Percentiles rank a stretch among this genome's conserved stretches.
Conservation (phyloP, 495 filamentous ascomycete species). For the Neurospora tetrasperma region DNA sequence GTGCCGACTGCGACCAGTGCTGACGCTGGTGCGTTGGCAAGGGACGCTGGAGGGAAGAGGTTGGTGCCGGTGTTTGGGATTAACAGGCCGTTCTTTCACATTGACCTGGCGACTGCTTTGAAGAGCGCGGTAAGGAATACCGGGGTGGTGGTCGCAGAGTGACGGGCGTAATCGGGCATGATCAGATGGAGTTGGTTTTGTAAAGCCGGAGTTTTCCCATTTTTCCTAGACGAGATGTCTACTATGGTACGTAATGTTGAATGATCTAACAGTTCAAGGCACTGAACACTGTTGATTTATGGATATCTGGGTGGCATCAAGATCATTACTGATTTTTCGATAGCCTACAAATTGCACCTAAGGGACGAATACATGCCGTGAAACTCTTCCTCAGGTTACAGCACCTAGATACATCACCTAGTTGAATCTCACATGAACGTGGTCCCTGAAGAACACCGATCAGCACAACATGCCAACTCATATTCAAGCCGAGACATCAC, state of each 20-base stretch:
- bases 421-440: conserved; percentile 18
- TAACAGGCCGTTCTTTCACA: conserved; percentile 44
- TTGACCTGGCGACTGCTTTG: conserved; percentile 69
- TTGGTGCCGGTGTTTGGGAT: conserved; percentile 33
- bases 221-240: neutral
- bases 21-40: conserved; percentile 7
- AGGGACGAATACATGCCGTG: neutral
- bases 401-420: conserved; percentile 1
- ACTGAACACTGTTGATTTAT: neutral
- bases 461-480: neutral
- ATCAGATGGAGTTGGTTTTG: neutral
- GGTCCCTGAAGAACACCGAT: conserved; percentile 6
- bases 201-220: neutral
- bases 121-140: conserved; percentile 10
- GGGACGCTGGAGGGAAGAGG: conserved; percentile 3
- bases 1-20: neutral
- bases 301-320: neutral
- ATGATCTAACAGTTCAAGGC: neutral
- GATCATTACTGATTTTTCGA: too few species aligned
- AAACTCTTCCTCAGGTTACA: neutral
- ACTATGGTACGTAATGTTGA: neutral
- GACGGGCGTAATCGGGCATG: neutral
- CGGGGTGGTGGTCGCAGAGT: neutral
- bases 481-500: neutral
- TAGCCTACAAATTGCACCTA: neutral